A percentile compares a stretch with the other conserved stretches of the same genome.
phyloP scores from a whole-genome alignment of 2,329 filamentous ascomycete genomes.

The Sporothrix brunneoviolacea region DNA sequence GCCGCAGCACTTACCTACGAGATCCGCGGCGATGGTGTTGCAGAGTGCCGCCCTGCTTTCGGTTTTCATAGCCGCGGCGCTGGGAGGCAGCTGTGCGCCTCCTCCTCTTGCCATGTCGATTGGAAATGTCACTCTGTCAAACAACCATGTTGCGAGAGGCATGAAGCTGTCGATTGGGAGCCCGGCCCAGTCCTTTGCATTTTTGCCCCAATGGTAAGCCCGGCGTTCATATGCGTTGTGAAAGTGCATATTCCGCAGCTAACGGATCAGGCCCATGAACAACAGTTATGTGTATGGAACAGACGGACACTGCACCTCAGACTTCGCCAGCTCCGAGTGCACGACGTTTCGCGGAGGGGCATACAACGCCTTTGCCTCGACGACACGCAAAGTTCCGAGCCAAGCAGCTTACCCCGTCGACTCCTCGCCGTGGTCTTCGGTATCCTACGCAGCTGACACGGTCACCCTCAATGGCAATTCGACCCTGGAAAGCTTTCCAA shows the following conservation, averaged over 20 bases:
- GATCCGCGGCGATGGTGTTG: too few relatives aligned
- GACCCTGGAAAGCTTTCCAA: constrained; percentile 14
- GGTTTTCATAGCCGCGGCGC: too few relatives aligned
- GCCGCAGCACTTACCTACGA: too few relatives aligned
- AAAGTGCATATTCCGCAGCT: too few relatives aligned
- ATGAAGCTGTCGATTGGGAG: neutral
- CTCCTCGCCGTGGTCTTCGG: neutral
- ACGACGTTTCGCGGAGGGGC: constrained; percentile 15
- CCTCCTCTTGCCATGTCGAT: constrained; percentile 1
- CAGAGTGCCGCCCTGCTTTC: too few relatives aligned
- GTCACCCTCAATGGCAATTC: constrained; percentile 13
- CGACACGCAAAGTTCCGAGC: neutral
- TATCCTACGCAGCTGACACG: neutral
- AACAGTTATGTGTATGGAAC: constrained; percentile 15
- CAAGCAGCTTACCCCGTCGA: constrained; percentile 1
- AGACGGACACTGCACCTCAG: constrained; percentile 9
- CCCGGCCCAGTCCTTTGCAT: neutral
- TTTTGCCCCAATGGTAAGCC: constrained; percentile 7
- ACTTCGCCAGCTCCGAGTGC: constrained; percentile 3
- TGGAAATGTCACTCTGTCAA: constrained; percentile 8
- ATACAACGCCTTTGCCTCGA: constrained; percentile 7
- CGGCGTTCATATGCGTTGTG: too few relatives aligned
- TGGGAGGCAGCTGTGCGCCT: neutral
- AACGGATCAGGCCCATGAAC: too few relatives aligned
- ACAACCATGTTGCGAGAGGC: constrained; percentile 4